Evolutionary conservation across 208 protist genomes (phyloP).

Genomic region (Acanthamoeba castellanii): DNA sequence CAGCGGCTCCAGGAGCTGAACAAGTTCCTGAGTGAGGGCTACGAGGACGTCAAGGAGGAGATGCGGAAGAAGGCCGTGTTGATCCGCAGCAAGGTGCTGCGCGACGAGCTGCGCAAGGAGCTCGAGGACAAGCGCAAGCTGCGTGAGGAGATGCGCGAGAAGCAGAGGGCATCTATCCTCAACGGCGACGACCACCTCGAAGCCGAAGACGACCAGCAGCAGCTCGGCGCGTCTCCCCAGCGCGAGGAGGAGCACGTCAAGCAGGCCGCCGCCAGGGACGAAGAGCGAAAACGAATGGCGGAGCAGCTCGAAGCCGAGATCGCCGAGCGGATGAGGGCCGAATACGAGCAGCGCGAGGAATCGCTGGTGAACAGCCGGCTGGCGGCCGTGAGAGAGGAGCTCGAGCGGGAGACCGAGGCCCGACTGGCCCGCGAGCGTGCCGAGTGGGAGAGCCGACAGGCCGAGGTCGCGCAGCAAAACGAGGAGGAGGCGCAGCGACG

Average conservation of each 20-base stretch:
- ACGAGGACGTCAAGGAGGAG: conserved; percentile 48
- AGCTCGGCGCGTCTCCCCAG: neutral
- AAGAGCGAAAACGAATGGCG: neutral
- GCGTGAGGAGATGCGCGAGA: conserved; percentile 15
- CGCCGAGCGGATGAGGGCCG: neutral
- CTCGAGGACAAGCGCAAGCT: conserved; percentile 46
- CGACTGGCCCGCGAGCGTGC: neutral
- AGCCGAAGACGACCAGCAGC: neutral
- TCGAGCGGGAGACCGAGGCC: neutral
- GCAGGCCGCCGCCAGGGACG: neutral
- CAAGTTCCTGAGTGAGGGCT: conserved; percentile 40
- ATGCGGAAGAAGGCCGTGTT: conserved; percentile 38
- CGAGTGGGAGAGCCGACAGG: neutral
- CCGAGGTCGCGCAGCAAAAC: neutral
- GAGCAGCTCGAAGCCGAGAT: neutral
- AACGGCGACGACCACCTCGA: neutral
- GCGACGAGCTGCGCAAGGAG: conserved; percentile 4
- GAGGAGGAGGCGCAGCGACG: neutral
- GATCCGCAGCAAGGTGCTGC: conserved; percentile 37
- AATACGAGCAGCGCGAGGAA: neutral
- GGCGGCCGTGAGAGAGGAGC: neutral
- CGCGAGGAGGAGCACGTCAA: neutral
- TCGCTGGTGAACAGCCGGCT: neutral
- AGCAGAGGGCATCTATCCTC: neutral
- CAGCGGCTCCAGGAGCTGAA: conserved; percentile 5